Evolutionary conservation across 805 yeast genomes (phyloP), one percentile per base, ranked within the genome.

Genomic region (Candida ovalis): DNA sequence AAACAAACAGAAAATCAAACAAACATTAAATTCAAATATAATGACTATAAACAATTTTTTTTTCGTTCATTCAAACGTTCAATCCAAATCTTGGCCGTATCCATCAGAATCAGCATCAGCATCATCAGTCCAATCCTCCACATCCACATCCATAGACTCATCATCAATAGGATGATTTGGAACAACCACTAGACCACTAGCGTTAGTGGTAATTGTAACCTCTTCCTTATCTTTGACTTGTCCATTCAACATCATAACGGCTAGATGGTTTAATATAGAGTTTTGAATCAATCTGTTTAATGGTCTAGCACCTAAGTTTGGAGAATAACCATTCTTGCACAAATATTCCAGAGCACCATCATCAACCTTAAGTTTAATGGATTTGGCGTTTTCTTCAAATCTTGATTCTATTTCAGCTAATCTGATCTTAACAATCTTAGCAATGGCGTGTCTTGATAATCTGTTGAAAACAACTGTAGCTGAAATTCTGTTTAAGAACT

Each of bases 271-370:
- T 66, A 94, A 81, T 18, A 94, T 77, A 66, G 90, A 94, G 53
- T 77, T 78, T 69, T 94, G 97, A 56, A 94, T 92, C 60, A 94
- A 78, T 61, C 98, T 82, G 74, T 87, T 87, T 71, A 94, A 78
- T 50, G 99, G 99, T 67, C 99, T 80, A 6, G 99, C 99, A 71
- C 99, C 99, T 67, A 94, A 74, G 67, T 92, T 96, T 48, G 84
- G 78, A 23, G 96, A 88, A 71, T 91, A 94, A 43, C 99, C 99
- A 59, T 88, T 72, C 60, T 77, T 79, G 57, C 95, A 84, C 56
- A 94, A 73, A 75, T 84, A 94, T 45, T 86, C 90, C 59, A 86
- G 71, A 3, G 97, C 96, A 9, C 74, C 82, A 41, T 80, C 82
- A 46, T 83, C 82, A n/a, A 92, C 79, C 25, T 83, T 80, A 60